A percentile compares a stretch with the other conserved stretches of the same genome.
These are phyloP conservation scores for Linum tenue DNA, from an alignment of 345 rosid species.

Conservation along the genomic window DNA sequence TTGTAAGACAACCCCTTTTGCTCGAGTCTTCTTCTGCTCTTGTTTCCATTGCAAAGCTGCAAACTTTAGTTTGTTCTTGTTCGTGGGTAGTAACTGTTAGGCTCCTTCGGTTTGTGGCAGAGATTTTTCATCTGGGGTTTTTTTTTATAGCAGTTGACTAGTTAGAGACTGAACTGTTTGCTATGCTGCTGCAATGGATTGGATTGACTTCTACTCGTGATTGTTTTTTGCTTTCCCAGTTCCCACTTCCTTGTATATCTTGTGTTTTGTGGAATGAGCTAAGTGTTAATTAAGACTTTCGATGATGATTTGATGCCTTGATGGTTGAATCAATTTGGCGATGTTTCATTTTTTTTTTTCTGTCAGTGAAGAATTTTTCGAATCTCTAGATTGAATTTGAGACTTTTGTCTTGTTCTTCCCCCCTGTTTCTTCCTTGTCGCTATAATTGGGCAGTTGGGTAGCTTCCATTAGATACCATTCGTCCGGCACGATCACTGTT, in stretches of 20 bases:
- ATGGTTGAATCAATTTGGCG: background rate
- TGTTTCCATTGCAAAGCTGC: background rate
- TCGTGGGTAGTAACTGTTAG: background rate
- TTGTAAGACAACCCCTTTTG: conserved; percentile 37
- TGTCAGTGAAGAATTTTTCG: too few species aligned
- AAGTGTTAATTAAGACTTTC: background rate
- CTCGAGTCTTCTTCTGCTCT: background rate
- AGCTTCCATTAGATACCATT: too few species aligned
- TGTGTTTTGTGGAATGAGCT: background rate
- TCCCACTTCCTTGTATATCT: background rate
- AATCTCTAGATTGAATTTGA: too few species aligned
- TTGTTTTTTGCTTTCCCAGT: too few species aligned
- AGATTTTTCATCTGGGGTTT: background rate
- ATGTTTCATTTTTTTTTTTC: too few species aligned
- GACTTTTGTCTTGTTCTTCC: too few species aligned
- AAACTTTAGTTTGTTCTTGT: background rate
- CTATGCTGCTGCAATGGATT: background rate
- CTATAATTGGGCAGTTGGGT: too few species aligned
- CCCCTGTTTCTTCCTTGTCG: too few species aligned
- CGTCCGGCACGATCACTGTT: too few species aligned
- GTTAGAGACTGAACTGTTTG: background rate
- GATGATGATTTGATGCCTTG: background rate
- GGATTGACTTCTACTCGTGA: too few species aligned
- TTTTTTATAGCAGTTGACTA: background rate
- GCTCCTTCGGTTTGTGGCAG: background rate